Conservation (phyloP, 2,329 filamentous ascomycete species). For the Colletotrichum orbiculare region DNA sequence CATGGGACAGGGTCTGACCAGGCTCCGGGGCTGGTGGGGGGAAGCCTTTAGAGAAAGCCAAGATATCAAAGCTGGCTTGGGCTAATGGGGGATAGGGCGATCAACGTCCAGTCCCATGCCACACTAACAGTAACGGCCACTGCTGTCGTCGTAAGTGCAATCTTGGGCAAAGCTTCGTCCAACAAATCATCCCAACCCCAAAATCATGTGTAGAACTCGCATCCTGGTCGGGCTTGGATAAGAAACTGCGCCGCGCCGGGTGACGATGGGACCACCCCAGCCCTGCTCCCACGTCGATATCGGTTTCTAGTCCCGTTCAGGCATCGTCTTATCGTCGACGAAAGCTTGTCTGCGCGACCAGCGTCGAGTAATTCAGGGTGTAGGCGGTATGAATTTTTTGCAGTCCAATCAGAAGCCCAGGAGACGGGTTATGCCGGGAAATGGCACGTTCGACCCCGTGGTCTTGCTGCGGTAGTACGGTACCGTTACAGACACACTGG, state of each 20-base stretch:
- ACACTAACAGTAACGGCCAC: background rate
- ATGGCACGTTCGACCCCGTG: conserved; percentile 13
- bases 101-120: background rate
- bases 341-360: conserved; percentile 27
- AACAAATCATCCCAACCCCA: background rate
- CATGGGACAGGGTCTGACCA: conserved; percentile 13
- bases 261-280: conserved; percentile 15
- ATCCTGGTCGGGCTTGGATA: conserved; percentile 7
- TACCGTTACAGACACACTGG: conserved; percentile 3
- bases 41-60: conserved; percentile 16
- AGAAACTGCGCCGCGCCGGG: conserved; percentile 17
- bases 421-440: conserved; percentile 9
- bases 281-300: background rate
- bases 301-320: conserved; percentile 2
- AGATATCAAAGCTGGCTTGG: conserved; percentile 21
- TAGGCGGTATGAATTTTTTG: background rate
- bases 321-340: conserved; percentile 18
- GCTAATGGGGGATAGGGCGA: conserved; percentile 13
- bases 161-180: conserved; percentile 5
- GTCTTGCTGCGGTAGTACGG: conserved; percentile 1
- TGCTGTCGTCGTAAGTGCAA: background rate
- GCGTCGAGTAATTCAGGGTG: conserved; percentile 18
- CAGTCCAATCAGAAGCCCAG: conserved; percentile 3
- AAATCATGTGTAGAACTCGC: background rate
- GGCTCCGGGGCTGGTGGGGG: conserved; percentile 3